phyloP scores from a whole-genome alignment of 139 green algal genomes.

The Edaphochlamys debaryana region DNA sequence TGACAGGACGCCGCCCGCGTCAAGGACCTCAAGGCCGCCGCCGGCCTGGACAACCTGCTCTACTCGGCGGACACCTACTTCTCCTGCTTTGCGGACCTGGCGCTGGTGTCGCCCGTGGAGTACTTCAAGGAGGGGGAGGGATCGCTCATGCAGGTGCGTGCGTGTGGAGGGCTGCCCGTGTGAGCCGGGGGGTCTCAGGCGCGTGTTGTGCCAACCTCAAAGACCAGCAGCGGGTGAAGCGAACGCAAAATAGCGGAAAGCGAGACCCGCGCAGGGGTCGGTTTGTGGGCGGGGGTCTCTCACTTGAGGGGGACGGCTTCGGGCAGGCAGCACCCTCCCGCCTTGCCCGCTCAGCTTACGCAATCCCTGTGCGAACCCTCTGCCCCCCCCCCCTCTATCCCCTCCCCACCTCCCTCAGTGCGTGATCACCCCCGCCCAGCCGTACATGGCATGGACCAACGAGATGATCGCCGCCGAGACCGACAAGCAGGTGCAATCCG shows the following conservation, averaged over 20 bases:
- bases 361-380: too few species aligned
- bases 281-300: too few species aligned
- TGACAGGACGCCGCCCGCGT: constrained; percentile 21
- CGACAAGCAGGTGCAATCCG: constrained; percentile 83
- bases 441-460: constrained; percentile 94
- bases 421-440: constrained; percentile 92
- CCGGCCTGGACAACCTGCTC: constrained; percentile 94
- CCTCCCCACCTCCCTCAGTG: constrained; percentile 62
- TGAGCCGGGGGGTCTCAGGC: too few species aligned
- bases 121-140: constrained; percentile 92
- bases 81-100: constrained; percentile 97
- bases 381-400: background rate
- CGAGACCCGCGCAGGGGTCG: too few species aligned
- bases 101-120: constrained; percentile 89
- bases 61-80: constrained; percentile 93
- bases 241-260: too few species aligned
- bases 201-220: too few species aligned
- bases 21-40: constrained; percentile 43
- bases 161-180: too few species aligned
- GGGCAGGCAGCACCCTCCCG: too few species aligned
- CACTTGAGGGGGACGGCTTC: too few species aligned
- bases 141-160: constrained; percentile 70
- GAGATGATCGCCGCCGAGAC: constrained; percentile 89
- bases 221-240: too few species aligned
- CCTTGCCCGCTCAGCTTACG: too few species aligned